Evolutionary conservation across 495 filamentous ascomycete genomes (phyloP), one percentile per base, ranked within the genome.

Genomic region (Extremus antarcticus): DNA sequence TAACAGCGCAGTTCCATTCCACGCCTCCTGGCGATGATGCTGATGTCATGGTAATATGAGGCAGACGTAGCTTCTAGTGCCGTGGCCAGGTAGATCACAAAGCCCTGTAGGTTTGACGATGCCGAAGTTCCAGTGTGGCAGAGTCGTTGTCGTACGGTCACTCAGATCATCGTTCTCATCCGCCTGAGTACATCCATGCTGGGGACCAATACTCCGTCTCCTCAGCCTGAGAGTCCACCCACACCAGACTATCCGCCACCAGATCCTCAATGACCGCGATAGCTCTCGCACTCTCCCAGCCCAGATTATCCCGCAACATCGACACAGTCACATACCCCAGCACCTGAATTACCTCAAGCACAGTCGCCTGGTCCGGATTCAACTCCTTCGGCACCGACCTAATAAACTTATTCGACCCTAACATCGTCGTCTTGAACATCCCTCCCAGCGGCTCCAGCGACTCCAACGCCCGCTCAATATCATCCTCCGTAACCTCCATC

Each of bases 201-300:
- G 92, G 94, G 50, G 86, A 90, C 94, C 92, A 99, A 65, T 95
- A 99, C 70, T 97, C 92, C 63, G 82, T 88, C 72, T 97, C 90
- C 8, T 77, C 74, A 17, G 79, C 82, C 69, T 97, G 90, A 47
- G 76, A 78, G 70, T 99, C 92, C 7, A 97, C 79, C 92, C 92
- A 99, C 17, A 97, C 85, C 68, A 99, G 78, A 22, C 87, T 87
- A 64, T 95, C 91, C 4, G 83, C 82, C n/a, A 96, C 68, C 21
- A 99, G 68, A 69, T 99, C 92, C 32, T 95, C 87, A 21, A 97
- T 74, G 2, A 90, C 90, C 0, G 94, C 95, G 64, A 86, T 79
- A 19, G 90, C 87, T 58, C 92, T 78, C 39, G 88, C 84, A 24
- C 83, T 73, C 59, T 89, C 83, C 92, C 92, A 99, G 10, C 73